Percentiles rank a stretch among this genome's conserved stretches.
These are phyloP conservation scores for Populus nigra DNA, from an alignment of 345 rosid genomes.

Conservation along the genomic window DNA sequence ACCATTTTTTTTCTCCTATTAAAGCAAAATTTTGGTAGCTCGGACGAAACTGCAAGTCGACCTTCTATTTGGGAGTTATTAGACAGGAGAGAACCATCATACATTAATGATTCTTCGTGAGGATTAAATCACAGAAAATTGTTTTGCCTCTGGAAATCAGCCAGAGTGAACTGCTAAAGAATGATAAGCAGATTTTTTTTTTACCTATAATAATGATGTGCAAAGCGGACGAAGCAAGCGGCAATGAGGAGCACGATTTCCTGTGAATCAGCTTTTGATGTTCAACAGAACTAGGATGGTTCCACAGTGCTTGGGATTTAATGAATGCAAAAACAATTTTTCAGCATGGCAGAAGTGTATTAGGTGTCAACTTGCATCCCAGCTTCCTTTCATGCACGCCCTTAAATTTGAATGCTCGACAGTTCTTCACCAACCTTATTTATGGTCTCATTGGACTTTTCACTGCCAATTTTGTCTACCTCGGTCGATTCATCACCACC, in stretches of 20 bases:
- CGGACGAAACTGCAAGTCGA: too few species aligned
- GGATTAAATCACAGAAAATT: too few species aligned
- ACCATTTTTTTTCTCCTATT: too few species aligned
- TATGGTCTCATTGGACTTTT: neutral
- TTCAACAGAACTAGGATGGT: neutral
- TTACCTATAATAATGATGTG: too few species aligned
- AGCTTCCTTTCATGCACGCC: constrained; percentile 19
- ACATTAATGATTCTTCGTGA: too few species aligned
- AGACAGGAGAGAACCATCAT: too few species aligned
- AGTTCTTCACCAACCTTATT: neutral
- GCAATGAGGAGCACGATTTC: neutral
- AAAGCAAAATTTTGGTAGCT: too few species aligned
- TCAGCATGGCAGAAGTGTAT: neutral
- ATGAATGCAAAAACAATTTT: neutral
- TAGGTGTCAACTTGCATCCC: neutral
- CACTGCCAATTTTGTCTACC: neutral
- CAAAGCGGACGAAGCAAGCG: too few species aligned
- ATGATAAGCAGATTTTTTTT: too few species aligned
- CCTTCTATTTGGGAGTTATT: too few species aligned
- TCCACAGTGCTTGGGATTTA: neutral
- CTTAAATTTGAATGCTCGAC: neutral
- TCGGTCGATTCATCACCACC: neutral
- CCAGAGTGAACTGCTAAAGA: too few species aligned
- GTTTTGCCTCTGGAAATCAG: too few species aligned
- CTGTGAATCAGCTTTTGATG: neutral